Evolutionary conservation across 2,329 filamentous ascomycete genomes (phyloP).

Genomic region (Cyphellophora attinorum): DNA sequence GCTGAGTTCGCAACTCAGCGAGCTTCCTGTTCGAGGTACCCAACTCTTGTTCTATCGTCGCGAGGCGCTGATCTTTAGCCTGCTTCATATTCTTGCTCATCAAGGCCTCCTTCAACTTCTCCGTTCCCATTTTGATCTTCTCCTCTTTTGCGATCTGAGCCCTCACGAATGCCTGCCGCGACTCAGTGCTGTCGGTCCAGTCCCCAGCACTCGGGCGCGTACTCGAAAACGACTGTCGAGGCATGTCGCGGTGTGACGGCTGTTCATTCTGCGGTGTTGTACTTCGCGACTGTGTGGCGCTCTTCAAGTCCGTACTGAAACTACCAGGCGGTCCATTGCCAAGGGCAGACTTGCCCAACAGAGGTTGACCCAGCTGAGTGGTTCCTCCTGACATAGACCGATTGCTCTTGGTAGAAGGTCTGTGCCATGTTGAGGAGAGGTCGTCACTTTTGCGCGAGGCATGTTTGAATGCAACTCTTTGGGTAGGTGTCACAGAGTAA

Average conservation of each 20-base stretch:
- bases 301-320: conserved; percentile 81
- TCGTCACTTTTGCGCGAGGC: conserved; percentile 21
- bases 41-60: conserved; percentile 79
- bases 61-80: conserved; percentile 70
- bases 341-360: conserved; percentile 49
- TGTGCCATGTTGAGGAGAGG: conserved; percentile 26
- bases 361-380: conserved; percentile 55
- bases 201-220: conserved; percentile 48
- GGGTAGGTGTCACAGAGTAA: conserved; percentile 24
- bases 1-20: conserved; percentile 47
- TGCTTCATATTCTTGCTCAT: conserved; percentile 94
- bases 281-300: conserved; percentile 53
- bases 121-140: conserved; percentile 95
- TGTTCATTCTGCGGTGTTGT: conserved; percentile 35
- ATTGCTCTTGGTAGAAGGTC: conserved; percentile 36
- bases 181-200: conserved; percentile 53
- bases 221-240: conserved; percentile 29
- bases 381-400: conserved; percentile 48
- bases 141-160: conserved; percentile 88
- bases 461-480: conserved; percentile 17
- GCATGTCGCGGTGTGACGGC: conserved; percentile 47
- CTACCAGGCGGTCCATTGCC: conserved; percentile 61
- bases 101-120: conserved; percentile 93
- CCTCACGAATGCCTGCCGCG: conserved; percentile 63
- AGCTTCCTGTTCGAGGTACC: conserved; percentile 73